Base-by-base conservation (phyloP, 352 stramenopile species). In the Pythium aquatile region DNA sequence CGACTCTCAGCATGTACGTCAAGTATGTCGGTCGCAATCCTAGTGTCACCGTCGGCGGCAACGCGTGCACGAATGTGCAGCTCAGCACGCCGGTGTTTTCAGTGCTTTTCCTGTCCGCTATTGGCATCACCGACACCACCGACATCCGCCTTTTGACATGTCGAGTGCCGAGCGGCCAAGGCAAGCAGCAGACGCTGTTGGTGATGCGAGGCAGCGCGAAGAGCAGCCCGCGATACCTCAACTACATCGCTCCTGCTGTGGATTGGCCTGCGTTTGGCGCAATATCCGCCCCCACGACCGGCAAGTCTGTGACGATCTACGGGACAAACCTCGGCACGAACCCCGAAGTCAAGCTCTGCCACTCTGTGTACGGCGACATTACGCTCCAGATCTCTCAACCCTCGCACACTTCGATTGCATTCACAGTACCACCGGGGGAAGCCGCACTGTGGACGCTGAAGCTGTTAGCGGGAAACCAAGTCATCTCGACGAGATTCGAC, bases 321-420 rank as follows among this genome's bases (percentile, higher is more conserved):
- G 80, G 80, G 40, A 74, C 66, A 0, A 85, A 91, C 58, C 77
- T 90, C 26, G 83, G 83, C 33, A 75, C 65, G 2, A 84, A 80
- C 55, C 80, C 80, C 16, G 40, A 44, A 17, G 32, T 87, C 11
- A 74, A 67, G 26, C 62, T 73, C 44, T 35, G 47, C 28, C 47
- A 54, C 46, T 9, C 57, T 56, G 17, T 39, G 11, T 14, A 44
- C 40, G 33, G 8, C 30, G 20, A 28, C 14, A 10, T 70, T 28
- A 30, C 20, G 9, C 58, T 83, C 26, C 58, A 53, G 16, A 75
- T 85, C 7, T 13, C 55, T 17, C 29, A 61, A 11, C 69, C 55
- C 9, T 58, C 70, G 42, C 79, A 90, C 57, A 72, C 66, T 0
- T 63, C 55, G 39, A 68, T 83, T 46, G 53, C 68, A 40, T 75